A percentile compares a stretch with the other conserved stretches of the same genome.
Evolutionary conservation across 176 grass and related monocot species (phyloP).

Genomic region (Miscanthus lutarioriparius): DNA sequence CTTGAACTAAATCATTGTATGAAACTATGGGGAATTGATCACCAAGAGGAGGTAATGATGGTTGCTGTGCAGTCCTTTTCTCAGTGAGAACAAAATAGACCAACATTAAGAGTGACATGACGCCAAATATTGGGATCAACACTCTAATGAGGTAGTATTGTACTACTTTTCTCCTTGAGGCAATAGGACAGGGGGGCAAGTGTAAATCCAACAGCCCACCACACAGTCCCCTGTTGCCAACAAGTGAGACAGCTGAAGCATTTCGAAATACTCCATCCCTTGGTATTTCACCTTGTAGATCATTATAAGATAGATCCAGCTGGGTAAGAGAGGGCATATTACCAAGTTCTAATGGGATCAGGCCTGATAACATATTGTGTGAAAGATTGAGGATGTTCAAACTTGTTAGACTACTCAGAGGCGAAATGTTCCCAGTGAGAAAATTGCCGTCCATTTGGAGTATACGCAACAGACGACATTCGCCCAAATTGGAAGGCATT

Average conservation of each 20-base stretch:
- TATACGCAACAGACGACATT: neutral
- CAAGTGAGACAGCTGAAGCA: neutral
- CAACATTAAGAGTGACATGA: neutral
- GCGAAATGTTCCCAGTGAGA: constrained; percentile 37
- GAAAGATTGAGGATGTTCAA: constrained; percentile 46
- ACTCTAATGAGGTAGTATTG: constrained; percentile 1
- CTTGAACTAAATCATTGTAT: constrained; percentile 38
- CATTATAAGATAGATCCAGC: constrained; percentile 39
- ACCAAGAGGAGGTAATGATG: too few species aligned
- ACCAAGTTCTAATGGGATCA: constrained; percentile 15
- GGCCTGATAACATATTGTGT: constrained; percentile 37
- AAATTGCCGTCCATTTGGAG: constrained; percentile 30
- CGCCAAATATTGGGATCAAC: constrained; percentile 8
- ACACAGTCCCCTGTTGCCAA: neutral
- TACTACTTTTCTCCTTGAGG: neutral
- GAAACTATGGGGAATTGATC: neutral
- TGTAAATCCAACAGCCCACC: constrained; percentile 6
- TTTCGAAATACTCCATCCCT: neutral
- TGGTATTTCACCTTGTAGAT: neutral
- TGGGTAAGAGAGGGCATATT: neutral
- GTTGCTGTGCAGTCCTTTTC: too few species aligned
- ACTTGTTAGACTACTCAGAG: constrained; percentile 19
- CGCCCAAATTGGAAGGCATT: constrained; percentile 14
- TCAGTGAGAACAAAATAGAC: too few species aligned
- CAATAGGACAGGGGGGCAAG: neutral